Base-by-base conservation (phyloP, 2,329 filamentous ascomycete species). In the Aaosphaeria pasadenensis region DNA sequence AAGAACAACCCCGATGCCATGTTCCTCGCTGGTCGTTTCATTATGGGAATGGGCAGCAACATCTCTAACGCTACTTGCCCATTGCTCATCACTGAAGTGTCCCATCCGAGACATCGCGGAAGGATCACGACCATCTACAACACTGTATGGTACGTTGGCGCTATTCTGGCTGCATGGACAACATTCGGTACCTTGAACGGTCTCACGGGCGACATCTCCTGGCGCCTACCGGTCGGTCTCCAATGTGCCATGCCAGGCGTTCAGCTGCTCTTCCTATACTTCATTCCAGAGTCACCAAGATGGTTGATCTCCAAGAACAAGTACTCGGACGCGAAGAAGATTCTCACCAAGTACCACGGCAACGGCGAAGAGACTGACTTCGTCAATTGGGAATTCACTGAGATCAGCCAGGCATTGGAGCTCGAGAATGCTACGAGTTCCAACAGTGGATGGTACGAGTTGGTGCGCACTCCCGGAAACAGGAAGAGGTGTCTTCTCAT, bases 261-360 rank as follows among this genome's bases (percentile, higher is more conserved):
- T 11, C 41, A 43, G 31, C 41, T 43, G 11, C 30, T 32, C 9
- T 17, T 11, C 17, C 7, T 43, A 7, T 43, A 17, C 7, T 11
- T 30, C 6, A 30, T 43, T 11, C 41, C 41, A 7, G 41, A 43
- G 29, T 30, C 28, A 11, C 46, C 42, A 17, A 76, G 85, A 45
- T 88, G 78, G 72, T 79, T 88, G 9, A 75, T 86, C 47, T 77
- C 78, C 57, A 84, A 85, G 67, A 84, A 85, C 58, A 77, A 79
- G 6, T 74, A 79, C 51, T 81, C 84, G 24, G 78, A 87, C 57
- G 85, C 85, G 2, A 74, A 86, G 6, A 64, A 74, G 1, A 79
- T 85, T 2, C 72, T 89, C 4, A 77, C 81, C 50, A 81, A 84
- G 57, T 83, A 84, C 56, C 85, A 88, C 57, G 83, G 78, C 6